Evolutionary conservation across 2,329 filamentous ascomycete genomes (phyloP), one percentile per base, ranked within the genome.

Genomic region (Sordariomycetes sp.): DNA sequence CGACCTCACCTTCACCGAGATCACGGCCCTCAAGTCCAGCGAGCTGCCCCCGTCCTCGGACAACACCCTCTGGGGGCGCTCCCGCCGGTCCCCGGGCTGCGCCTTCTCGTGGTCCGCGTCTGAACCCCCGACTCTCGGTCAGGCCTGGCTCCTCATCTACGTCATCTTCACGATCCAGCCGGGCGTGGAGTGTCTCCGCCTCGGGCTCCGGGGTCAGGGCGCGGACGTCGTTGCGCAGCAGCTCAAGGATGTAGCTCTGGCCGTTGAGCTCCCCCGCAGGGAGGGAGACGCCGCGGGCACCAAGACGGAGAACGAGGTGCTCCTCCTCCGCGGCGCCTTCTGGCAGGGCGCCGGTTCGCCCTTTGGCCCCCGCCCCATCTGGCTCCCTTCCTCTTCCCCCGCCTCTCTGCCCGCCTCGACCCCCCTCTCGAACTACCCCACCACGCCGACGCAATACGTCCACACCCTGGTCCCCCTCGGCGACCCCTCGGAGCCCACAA

Each of bases 321-420:
- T 81, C 54, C 65, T 77, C 57, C 71, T 78, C 58, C 74, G 77
- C 60, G 73, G 73, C 66, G 74, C 82, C 36, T 87, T 87, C 72
- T 87, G 84, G 84, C 84, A 87, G 64, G 84, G 84, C 52, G 84
- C 84, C 34, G 84, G 78, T 20, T 85, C 83, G 1, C 85, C 85
- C 7, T 78, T 86, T 58, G 85, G 85, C 12, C 72, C 82, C 52
- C 82, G 82, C 24, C 76, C 83, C 2, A 75, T 77, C 59, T 86
- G 84, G 84, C 74, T 76, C 7, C 75, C 80, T 2, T 72, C 74
- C 51, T 70, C 76, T 53, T 66, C 70, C 42, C 65, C 72, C 42
- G 64, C 61, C 15, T 70, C 69, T 17, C 66, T 74, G 51, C 65
- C 68, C 1, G 58, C 63, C 2, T 65, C 66, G 5, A 70, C 63